phyloP scores from a whole-genome alignment of 2,329 filamentous ascomycete genomes.

The Emergomyces pasteurianus region DNA sequence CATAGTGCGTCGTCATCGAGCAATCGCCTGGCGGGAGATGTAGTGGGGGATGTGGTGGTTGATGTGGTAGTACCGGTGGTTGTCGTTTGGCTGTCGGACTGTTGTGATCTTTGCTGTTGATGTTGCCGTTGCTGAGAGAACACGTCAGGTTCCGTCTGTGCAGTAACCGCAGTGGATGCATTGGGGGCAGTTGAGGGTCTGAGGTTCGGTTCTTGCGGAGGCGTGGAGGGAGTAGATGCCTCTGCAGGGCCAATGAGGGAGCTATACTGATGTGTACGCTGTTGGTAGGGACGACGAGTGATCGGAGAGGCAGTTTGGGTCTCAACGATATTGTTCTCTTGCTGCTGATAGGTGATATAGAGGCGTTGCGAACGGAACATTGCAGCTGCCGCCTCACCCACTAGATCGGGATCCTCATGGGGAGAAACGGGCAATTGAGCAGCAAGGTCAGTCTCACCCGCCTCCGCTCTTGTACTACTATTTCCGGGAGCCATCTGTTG shows the following conservation, averaged over 20 bases:
- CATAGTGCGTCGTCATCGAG: slow-evolving; percentile 16
- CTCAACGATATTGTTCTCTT: slow-evolving; percentile 34
- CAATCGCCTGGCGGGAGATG: neutral
- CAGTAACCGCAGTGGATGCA: neutral
- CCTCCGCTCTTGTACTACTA: slow-evolving; percentile 1
- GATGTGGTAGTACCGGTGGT: neutral
- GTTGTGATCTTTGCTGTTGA: neutral
- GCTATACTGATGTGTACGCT: slow-evolving; percentile 23
- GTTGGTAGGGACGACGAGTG: slow-evolving; percentile 11
- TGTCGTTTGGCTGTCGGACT: neutral
- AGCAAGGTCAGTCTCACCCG: slow-evolving; percentile 4
- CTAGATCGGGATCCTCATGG: slow-evolving; percentile 55
- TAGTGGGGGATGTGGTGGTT: neutral
- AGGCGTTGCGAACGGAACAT: slow-evolving; percentile 44
- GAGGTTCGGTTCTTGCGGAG: neutral
- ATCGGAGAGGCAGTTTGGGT: neutral
- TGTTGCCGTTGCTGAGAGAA: neutral
- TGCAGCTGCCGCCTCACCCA: slow-evolving; percentile 53
- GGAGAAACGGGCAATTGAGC: slow-evolving; percentile 31
- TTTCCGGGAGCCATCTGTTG: neutral
- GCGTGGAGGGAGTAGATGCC: neutral
- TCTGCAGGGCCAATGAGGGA: slow-evolving; percentile 7
- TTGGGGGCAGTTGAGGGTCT: neutral
- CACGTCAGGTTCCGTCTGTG: neutral
- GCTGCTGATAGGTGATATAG: slow-evolving; percentile 30